Evolutionary conservation across 345 rosid species (phyloP).

Genomic region (Salix koriyanagi): DNA sequence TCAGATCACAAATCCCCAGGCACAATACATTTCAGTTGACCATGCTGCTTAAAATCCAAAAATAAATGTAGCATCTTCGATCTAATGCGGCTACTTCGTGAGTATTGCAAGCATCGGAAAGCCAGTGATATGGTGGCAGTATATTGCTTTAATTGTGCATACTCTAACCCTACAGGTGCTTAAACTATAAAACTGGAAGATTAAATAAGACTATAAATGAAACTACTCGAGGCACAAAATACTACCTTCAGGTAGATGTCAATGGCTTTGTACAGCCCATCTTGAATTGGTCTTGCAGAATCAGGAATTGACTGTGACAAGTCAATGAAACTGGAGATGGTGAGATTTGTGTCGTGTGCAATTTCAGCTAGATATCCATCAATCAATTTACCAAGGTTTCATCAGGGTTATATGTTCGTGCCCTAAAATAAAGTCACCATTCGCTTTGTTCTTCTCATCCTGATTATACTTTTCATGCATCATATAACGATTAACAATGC

Average conservation of each 20-base stretch:
- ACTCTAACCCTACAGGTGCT: background rate
- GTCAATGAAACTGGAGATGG: conserved; percentile 47
- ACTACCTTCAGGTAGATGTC: conserved; percentile 73
- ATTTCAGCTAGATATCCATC: conserved; percentile 70
- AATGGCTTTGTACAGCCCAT: conserved; percentile 77
- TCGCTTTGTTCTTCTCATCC: conserved; percentile 36
- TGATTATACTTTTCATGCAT: conserved; percentile 34
- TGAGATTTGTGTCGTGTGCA: conserved; percentile 45
- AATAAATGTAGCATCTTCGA: background rate
- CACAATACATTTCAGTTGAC: background rate
- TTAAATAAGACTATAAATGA: background rate
- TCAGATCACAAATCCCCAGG: background rate
- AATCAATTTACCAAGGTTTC: conserved; percentile 56
- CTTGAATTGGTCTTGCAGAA: conserved; percentile 68
- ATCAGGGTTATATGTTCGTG: conserved; percentile 40
- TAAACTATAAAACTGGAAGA: background rate
- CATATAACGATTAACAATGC: conserved; percentile 46
- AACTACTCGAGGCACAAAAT: background rate
- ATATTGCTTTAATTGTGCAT: background rate
- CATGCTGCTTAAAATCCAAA: background rate
- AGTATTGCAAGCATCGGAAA: background rate
- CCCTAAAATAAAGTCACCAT: conserved; percentile 40
- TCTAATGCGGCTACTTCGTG: background rate
- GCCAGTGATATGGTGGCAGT: background rate
- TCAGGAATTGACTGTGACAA: conserved; percentile 59